These are phyloP conservation scores for Mycena floridula DNA, from an alignment of 768 basidiomycete species.

Conservation along the genomic window DNA sequence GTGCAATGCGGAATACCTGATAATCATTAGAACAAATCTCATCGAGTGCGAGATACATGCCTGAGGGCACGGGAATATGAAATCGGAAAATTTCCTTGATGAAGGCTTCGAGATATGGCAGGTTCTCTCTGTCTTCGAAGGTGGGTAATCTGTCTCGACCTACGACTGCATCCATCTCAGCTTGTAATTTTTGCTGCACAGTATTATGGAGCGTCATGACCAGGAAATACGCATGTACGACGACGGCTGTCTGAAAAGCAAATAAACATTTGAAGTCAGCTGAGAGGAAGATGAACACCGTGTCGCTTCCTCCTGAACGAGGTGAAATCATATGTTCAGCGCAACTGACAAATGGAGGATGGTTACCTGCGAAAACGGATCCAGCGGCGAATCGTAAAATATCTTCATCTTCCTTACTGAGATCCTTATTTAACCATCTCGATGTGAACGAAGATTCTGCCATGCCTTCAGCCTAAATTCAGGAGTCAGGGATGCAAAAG, in stretches of 20 bases:
- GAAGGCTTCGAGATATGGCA: conserved; percentile 23
- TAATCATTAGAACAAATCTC: conserved; percentile 15
- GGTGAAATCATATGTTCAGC: too few species aligned
- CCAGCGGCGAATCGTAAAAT: too few species aligned
- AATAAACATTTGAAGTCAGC: not conserved
- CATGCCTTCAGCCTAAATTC: not conserved
- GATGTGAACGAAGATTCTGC: too few species aligned
- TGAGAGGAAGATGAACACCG: not conserved
- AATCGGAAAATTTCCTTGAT: conserved; percentile 15
- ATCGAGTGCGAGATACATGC: not conserved
- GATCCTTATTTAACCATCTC: too few species aligned
- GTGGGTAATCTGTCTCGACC: conserved; percentile 21
- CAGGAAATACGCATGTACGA: conserved; percentile 17
- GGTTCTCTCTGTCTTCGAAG: conserved; percentile 16
- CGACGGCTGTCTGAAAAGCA: conserved; percentile 11
- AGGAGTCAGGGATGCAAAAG: not conserved
- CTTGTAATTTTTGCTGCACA: conserved; percentile 19
- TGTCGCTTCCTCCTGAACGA: not conserved
- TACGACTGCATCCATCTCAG: conserved; percentile 21
- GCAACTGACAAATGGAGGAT: too few species aligned
- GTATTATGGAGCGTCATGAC: conserved; percentile 20
- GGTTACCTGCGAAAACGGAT: too few species aligned
- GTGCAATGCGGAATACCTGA: conserved; percentile 9
- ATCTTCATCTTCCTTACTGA: too few species aligned
- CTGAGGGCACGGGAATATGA: not conserved